These are phyloP conservation scores for Wickerhamiella alocasiicola DNA, from an alignment of 805 yeast genomes.

Conservation along the genomic window DNA sequence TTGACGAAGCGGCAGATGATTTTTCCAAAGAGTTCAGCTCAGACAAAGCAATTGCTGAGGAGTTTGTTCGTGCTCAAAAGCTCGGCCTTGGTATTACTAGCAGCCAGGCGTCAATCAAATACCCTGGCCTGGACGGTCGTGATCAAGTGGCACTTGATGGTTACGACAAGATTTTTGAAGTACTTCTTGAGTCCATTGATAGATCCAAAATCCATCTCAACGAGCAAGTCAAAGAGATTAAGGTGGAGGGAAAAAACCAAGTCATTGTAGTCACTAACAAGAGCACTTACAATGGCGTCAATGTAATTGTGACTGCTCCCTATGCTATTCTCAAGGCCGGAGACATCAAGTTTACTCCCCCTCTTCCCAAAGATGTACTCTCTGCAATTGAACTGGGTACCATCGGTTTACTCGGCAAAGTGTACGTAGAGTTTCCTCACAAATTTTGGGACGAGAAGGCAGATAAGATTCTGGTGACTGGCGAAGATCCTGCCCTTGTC, in stretches of 20 bases:
- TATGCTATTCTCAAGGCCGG: constrained; percentile 18
- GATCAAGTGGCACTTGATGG: constrained; percentile 22
- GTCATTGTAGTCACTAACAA: constrained; percentile 17
- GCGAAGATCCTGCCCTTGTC: constrained; percentile 42
- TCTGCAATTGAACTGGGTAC: constrained; percentile 15
- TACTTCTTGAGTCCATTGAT: constrained; percentile 16
- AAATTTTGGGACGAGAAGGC: constrained; percentile 49
- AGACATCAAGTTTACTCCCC: constrained; percentile 18
- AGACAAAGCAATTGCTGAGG: constrained; percentile 1
- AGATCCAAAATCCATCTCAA: constrained; percentile 14
- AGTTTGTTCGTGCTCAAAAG: constrained; percentile 1
- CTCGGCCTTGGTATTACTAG: constrained; percentile 9
- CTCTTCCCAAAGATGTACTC: constrained; percentile 13
- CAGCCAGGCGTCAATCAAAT: not conserved
- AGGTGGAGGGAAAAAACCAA: constrained; percentile 9
- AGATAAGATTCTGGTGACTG: constrained; percentile 40
- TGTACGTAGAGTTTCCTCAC: constrained; percentile 51
- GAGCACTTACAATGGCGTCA: constrained; percentile 17
- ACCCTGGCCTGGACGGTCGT: constrained; percentile 14
- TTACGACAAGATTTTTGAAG: constrained; percentile 15
- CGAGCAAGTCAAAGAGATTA: constrained; percentile 15
- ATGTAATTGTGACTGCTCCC: constrained; percentile 23
- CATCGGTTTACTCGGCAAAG: constrained; percentile 57
- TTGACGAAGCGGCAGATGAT: constrained; percentile 14
- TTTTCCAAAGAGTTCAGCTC: constrained; percentile 7